phyloP scores from a whole-genome alignment of 2,329 filamentous ascomycete species.

The Aspergillus hiratsukae region DNA sequence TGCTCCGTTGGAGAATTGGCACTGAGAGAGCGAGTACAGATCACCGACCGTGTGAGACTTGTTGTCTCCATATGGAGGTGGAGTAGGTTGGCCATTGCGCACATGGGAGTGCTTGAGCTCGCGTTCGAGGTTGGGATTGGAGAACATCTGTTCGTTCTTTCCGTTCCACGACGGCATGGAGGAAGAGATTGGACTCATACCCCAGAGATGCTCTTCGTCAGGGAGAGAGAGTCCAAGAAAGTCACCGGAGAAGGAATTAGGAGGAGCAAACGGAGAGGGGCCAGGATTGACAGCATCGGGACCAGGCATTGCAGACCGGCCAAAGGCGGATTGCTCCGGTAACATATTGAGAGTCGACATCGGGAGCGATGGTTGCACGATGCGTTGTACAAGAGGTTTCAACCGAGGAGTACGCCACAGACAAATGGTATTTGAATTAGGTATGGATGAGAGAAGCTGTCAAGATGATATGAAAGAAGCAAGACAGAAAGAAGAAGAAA shows the following conservation, averaged over 20 bases:
- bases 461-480: neutral
- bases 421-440: neutral
- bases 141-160: slow-evolving; percentile 22
- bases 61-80: slow-evolving; percentile 31
- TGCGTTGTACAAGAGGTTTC: neutral
- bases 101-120: slow-evolving; percentile 33
- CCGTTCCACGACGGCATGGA: slow-evolving; percentile 23
- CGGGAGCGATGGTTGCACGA: neutral
- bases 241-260: slow-evolving; percentile 21
- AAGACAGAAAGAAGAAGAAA: neutral
- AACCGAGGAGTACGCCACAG: neutral
- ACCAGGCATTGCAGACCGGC: slow-evolving; percentile 10
- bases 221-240: slow-evolving; percentile 25
- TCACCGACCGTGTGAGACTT: neutral
- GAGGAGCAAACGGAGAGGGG: slow-evolving; percentile 3
- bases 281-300: slow-evolving; percentile 11
- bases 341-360: slow-evolving; percentile 22
- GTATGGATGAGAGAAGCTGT: neutral
- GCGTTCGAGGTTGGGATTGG: slow-evolving; percentile 24
- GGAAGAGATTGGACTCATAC: slow-evolving; percentile 26
- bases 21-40: slow-evolving; percentile 5
- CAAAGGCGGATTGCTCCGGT: slow-evolving; percentile 14
- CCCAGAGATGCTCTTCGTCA: slow-evolving; percentile 30
- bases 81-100: slow-evolving; percentile 37
- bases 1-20: slow-evolving; percentile 2